phyloP scores from a whole-genome alignment of 2,329 filamentous ascomycete species.

The Knoxdaviesia proteae region DNA sequence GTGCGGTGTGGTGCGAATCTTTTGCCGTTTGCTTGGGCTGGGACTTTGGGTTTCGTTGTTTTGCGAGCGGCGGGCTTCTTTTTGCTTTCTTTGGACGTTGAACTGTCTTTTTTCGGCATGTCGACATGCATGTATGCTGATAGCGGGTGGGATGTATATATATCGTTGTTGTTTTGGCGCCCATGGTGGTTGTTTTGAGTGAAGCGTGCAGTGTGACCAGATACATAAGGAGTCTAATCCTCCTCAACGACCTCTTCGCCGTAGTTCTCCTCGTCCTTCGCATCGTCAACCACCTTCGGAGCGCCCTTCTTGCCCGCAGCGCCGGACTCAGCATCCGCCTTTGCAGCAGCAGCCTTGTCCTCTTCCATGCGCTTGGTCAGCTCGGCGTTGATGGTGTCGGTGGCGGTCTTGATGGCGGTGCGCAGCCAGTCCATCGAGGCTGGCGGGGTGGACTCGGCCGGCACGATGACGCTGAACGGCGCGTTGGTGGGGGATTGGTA shows the following conservation, averaged over 20 bases:
- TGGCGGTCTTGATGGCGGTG: conserved; percentile 32
- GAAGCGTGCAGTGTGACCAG: too few species aligned
- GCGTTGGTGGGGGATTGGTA: conserved; percentile 32
- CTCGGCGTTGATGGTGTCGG: conserved; percentile 47
- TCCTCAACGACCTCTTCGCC: conserved; percentile 66
- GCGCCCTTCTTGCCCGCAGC: conserved; percentile 10
- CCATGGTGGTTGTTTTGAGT: too few species aligned
- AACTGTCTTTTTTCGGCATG: background rate
- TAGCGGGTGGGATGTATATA: too few species aligned
- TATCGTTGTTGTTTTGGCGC: too few species aligned
- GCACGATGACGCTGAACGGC: conserved; percentile 21
- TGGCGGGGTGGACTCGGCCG: conserved; percentile 14
- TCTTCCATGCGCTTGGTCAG: conserved; percentile 56
- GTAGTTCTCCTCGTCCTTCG: conserved; percentile 55
- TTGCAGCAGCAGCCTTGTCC: conserved; percentile 27
- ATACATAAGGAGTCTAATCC: conserved; percentile 11
- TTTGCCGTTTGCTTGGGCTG: conserved; percentile 9
- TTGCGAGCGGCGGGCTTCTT: background rate
- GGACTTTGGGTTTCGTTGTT: conserved; percentile 3
- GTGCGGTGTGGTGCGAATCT: conserved; percentile 9
- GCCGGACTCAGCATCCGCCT: conserved; percentile 20
- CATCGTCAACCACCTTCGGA: conserved; percentile 22
- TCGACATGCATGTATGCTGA: conserved; percentile 2
- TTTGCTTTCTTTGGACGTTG: background rate
- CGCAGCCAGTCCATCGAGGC: conserved; percentile 31